These are phyloP conservation scores for Tephrocybe sp. DNA, from an alignment of 768 basidiomycete genomes.

Conservation along the genomic window DNA sequence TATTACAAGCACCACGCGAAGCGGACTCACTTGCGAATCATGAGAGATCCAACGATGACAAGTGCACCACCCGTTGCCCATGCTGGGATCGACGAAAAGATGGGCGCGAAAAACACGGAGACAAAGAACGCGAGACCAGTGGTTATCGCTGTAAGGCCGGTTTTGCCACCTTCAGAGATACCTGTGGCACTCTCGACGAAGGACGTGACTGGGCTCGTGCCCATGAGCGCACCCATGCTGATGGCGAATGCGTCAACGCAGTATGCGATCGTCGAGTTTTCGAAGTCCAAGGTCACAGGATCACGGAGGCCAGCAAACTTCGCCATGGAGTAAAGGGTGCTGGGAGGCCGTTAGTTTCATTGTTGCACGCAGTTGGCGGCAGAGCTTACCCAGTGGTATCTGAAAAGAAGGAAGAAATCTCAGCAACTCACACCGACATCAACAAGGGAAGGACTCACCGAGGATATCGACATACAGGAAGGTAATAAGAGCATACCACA, in stretches of 20 bases:
- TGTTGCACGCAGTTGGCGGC: not conserved
- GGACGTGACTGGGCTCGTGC: constrained; percentile 80
- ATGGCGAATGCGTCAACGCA: constrained; percentile 83
- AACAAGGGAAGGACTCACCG: constrained; percentile 39
- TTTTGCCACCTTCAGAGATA: constrained; percentile 86
- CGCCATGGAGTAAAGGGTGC: constrained; percentile 89
- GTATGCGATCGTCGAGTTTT: constrained; percentile 79
- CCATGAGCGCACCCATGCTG: constrained; percentile 78
- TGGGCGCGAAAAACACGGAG: constrained; percentile 84
- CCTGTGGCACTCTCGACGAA: constrained; percentile 84
- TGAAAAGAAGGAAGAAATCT: constrained; percentile 19
- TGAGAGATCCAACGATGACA: constrained; percentile 83
- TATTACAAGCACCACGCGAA: too few species aligned
- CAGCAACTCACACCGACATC: not conserved
- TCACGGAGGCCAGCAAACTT: constrained; percentile 89
- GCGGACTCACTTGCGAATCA: constrained; percentile 82
- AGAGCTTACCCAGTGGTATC: constrained; percentile 47
- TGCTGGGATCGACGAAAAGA: constrained; percentile 83
- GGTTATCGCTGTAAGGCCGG: constrained; percentile 76
- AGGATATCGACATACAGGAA: constrained; percentile 91
- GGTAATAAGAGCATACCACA: constrained; percentile 87
- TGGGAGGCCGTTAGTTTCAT: constrained; percentile 23
- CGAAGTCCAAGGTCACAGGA: constrained; percentile 83
- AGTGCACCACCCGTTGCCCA: constrained; percentile 90
- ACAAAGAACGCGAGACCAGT: constrained; percentile 79